Conservation (phyloP, 768 basidiomycete species). For the Dioszegia crocea region DNA sequence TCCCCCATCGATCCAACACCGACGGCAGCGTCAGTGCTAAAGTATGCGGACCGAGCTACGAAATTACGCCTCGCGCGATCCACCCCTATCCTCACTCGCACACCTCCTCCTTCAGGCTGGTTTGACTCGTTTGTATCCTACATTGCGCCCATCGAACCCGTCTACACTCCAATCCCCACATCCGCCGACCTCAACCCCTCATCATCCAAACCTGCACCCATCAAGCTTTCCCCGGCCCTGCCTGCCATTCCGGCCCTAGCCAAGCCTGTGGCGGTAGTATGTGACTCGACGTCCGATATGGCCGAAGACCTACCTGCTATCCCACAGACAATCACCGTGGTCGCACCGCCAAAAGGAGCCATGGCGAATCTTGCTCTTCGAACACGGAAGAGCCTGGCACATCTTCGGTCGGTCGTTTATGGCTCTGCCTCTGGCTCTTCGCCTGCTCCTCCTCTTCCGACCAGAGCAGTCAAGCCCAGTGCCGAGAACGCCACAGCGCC, state of each 20-base stretch:
- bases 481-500: neutral
- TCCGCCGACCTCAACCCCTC: constrained; percentile 3
- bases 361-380: constrained; percentile 13
- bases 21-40: constrained; percentile 1
- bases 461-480: neutral
- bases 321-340: constrained; percentile 8
- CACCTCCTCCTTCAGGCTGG: constrained; percentile 11
- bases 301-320: constrained; percentile 46
- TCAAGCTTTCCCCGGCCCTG: constrained; percentile 4
- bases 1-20: neutral
- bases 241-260: constrained; percentile 36
- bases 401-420: constrained; percentile 19
- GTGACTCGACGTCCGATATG: constrained; percentile 38
- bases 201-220: constrained; percentile 10
- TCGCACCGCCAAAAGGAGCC: neutral
- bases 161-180: neutral
- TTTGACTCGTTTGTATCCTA: constrained; percentile 19
- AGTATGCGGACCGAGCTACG: constrained; percentile 36
- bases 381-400: constrained; percentile 26
- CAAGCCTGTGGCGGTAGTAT: constrained; percentile 36
- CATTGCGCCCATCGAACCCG: constrained; percentile 2
- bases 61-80: constrained; percentile 30
- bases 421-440: neutral
- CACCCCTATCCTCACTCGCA: constrained; percentile 22
- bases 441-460: neutral